Evolutionary conservation across 495 filamentous ascomycete species (phyloP), one percentile per base, ranked within the genome.

Genomic region (Bacidia gigantensis): DNA sequence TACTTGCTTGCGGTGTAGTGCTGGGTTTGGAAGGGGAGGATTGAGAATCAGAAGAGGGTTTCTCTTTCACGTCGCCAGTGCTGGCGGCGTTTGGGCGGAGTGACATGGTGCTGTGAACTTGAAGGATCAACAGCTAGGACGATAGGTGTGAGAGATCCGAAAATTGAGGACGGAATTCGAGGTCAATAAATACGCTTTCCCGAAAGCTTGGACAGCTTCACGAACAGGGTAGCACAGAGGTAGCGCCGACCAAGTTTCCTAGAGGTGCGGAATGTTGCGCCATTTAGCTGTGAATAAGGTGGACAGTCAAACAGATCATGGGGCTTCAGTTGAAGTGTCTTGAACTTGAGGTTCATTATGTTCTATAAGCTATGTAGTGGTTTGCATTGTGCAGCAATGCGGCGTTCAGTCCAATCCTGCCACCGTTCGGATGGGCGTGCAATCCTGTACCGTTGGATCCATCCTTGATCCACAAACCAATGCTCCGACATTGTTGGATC

Each of bases 1-100:
- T 49, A 60, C 60, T 59, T 52, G 50, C 50, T 55, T 62, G 50
- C n/a, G 60, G 43, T 24, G 57, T 20, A 26, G 41, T 52, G 26
- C 39, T 41, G 17, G 50, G n/a, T 20, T n/a, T 17, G 41, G 41
- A 44, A 9, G 41, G 7, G 12, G 41, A 44, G 5, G 41, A 44
- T 10, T 10, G n/a, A 9, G 20, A 44, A 14, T 35, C 29, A 35
- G 29, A 7, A 5, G 14, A 14, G 14, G 54, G 14, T 29, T 49
- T 26, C 26, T 38, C 32, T 0, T 51, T 54, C 18, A 53, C 54
- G 32, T 55, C 49, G 7, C 11, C 52, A 29, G 39, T 52, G 43
- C 58, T 60, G 45, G 56, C 44, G 46, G 48, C 56, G 52, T 46
- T 58, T 3, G 51, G 42, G 21, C 60, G 54, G 25, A 57, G 60